Evolutionary conservation across 148 eudicot genomes (phyloP), one percentile per base, ranked within the genome.

Genomic region (Rhododendron mucronatum): DNA sequence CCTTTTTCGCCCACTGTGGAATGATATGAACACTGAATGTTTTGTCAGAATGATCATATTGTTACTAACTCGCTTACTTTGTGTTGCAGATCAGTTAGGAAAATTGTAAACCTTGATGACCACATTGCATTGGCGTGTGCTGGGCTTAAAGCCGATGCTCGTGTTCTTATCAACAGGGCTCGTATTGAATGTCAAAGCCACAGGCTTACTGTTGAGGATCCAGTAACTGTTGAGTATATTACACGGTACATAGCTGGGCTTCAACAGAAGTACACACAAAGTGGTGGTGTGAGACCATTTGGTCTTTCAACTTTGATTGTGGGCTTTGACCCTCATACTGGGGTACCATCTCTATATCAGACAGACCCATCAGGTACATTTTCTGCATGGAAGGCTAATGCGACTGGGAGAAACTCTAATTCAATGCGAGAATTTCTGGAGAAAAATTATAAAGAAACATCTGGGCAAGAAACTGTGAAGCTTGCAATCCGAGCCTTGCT

Each of bases 311-410:
- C 98, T 81, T 93, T 97, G 92, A 97, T 97, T 80, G 97, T 97
- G 71, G 99, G 99, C 81, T 97, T 97, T 86, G 99, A 97, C 83
- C 98, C 99, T 21, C 87, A 97, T 88, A 92, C 96, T 78, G 89
- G 91, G 80, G 92, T 90, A 15, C 99, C 99, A 21, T 90, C 99
- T 10, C 92, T 97, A 20, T 97, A 97, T 81, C 99, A 97, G 92
- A 97, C 99, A 65, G 99, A 97, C 90, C 99, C 99, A 83, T 97
- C 99, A 15, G 99, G 99, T 28, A 97, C 99, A 12, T 97, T 97
- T 89, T 95, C 99, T 33, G 98, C 99, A n/a, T 97, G 99, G 99
- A 97, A 97, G 89, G 99, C 99, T 83, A 97, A 97, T 91, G 98
- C 98, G 37, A 97, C 99, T 77, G 99, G 99, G 61, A 93, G 99